Evolutionary conservation across 2,329 filamentous ascomycete genomes (phyloP), one percentile per base, ranked within the genome.

Genomic region (Myotisia sp.): DNA sequence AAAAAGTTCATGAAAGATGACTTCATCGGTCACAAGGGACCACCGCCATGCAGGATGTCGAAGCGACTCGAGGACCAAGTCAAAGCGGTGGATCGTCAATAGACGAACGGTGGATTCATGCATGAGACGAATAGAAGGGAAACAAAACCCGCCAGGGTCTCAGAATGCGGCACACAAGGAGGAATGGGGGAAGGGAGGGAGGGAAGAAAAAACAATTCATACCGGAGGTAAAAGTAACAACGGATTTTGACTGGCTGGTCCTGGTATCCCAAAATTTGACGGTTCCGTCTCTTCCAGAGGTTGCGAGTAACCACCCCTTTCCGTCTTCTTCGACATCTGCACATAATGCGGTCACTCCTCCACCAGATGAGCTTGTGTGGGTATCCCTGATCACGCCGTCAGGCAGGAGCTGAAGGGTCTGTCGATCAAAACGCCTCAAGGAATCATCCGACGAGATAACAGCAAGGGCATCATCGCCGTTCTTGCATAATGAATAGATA

Each of bases 371-470:
- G 13, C 53, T 44, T 6, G 42, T 19, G 33, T 44, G 42, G n/a
- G 30, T 39, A 18, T 44, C 27, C 22, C 18, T 26, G 24, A 39
- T 33, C 13, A 44, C 22, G 5, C 40, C 38, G 20, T 41, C 38
- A 7, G 40, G 40, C 7, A 52, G 47, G 34, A 51, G 47, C 12
- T 48, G 41, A 26, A 62, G 48, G 30, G 48, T 47, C 26, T 47
- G 41, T 19, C 51, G 52, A 43, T 61, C 56, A 39, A 63, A 55
- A 5, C 59, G 41, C 9, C 59, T 55, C 33, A 63, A 45, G 12
- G 60, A 63, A 45, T 63, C 57, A 48, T 63, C 59, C 12, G 60
- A 63, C 5, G 59, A 59, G 36, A 63, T 63, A 26, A 55, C 57
- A 9, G 58, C 58, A 28, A 63, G 52, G 6, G 47, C 45, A 16